Evolutionary conservation across 2,329 filamentous ascomycete genomes (phyloP), one percentile per base, ranked within the genome.

Genomic region (Colletotrichum limetticola): DNA sequence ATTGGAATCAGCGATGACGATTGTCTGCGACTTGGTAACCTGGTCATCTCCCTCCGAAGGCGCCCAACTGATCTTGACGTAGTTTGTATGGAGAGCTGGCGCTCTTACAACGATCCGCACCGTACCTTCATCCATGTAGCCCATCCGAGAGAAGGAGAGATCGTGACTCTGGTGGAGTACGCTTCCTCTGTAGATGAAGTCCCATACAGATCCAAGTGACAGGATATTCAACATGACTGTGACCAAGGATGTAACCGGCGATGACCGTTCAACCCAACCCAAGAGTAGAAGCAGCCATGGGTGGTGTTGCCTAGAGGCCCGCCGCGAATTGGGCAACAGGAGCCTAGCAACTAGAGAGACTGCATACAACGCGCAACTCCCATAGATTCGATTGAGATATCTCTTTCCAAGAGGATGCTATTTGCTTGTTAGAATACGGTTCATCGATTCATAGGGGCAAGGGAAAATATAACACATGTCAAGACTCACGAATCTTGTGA

Each of bases 21-120:
- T 83, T 12, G 63, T 49, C 81, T 84, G 37, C 11, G 68, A 58
- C 12, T 8, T 16, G 0, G 9, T 0, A 4, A 1, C 2, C 14
- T 19, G 6, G 6, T 5, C 24, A 16, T 7, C 16, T 9, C 8
- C 24, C 9, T 8, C 5, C 1, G 86, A 86, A 28, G 22, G 30
- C 4, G 55, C 4, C 30, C 68, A 53, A n/a, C 71, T 80, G 32
- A 85, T 82, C 19, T 77, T 69, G 4, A 76, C 68, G n/a, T 73
- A 61, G 4, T 82, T 80, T 0, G 81, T 76, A 71, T 90, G 83
- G 14, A 53, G 22, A 3, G 22, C 16, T 0, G 91, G 90, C 78
- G 93, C 91, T 68, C 91, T 86, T 26, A 93, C 82, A 28, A 93
- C 83, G 35, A 93, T 82, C 49, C 87, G 91, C 2, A 91, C 92